A percentile compares a stretch with the other conserved stretches of the same genome.
These are phyloP conservation scores for Asparagopsis taxiformis DNA, from an alignment of 31 red algal genomes.

Conservation along the genomic window DNA sequence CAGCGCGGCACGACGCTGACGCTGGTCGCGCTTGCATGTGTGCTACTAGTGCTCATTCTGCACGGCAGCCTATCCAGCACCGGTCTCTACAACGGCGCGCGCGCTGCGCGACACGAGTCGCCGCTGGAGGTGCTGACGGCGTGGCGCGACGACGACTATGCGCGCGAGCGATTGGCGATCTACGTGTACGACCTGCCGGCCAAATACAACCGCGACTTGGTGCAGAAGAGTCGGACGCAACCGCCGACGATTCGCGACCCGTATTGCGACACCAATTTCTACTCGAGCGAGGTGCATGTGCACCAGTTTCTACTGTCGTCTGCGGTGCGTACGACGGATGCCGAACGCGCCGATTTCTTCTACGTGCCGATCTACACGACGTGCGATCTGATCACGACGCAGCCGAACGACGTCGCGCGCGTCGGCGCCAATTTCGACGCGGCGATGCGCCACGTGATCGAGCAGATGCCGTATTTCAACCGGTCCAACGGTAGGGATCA, in stretches of 20 bases:
- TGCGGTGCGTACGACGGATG: slow-evolving; percentile 37
- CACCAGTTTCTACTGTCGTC: slow-evolving; percentile 34
- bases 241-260: slow-evolving; percentile 69
- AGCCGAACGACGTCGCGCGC: slow-evolving; percentile 65
- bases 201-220: slow-evolving; percentile 55
- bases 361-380: slow-evolving; percentile 83
- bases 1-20: neutral
- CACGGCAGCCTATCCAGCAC: neutral
- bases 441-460: slow-evolving; percentile 53
- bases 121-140: no score
- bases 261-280: slow-evolving; percentile 75
- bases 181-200: slow-evolving; percentile 72
- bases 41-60: neutral
- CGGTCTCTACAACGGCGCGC: no score
- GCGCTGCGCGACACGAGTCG: no score
- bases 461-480: slow-evolving; percentile 64
- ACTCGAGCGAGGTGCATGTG: slow-evolving; percentile 61
- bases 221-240: slow-evolving; percentile 53
- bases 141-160: slow-evolving; percentile 16
- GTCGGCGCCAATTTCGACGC: slow-evolving; percentile 53
- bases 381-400: slow-evolving; percentile 73
- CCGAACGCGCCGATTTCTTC: slow-evolving; percentile 59
- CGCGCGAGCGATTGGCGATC: slow-evolving; percentile 11
- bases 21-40: no score
- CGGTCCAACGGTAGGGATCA: slow-evolving; percentile 72